Evolutionary conservation across 1,284 basidiomycete genomes (phyloP), one percentile per base, ranked within the genome.

Genomic region (Pseudozyma tsukubaensis): DNA sequence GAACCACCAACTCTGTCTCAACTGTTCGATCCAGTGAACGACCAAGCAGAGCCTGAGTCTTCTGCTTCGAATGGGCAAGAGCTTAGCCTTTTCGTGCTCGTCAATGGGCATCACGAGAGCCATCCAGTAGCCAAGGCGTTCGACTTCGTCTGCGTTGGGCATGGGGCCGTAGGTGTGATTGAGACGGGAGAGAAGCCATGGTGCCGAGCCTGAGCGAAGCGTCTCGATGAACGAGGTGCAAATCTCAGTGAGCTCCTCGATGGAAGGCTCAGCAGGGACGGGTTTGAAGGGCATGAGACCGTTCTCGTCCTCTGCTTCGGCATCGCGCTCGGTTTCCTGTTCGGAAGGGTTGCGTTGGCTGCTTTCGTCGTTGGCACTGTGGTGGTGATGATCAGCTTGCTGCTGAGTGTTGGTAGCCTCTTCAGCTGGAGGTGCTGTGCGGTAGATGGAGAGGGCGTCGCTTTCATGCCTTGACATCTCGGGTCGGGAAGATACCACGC

Each of bases 51-150:
- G 86, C 37, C 94, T 88, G 68, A 95, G 86, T 29, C 91, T 88
- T 1, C 92, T 88, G 60, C 90, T 92, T 68, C 91, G 90, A 65
- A 97, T 92, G 3, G 94, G 93, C n/a, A 97, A 86, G n/a, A 97
- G 87, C 76, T 93, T 92, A 18, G 93, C 92, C 85, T 96, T 96
- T 86, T 97, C 94, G 79, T 91, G 89, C 76, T 97, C 94, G 83
- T 96, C 93, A 79, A 97, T 94, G n/a, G 94, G 95, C 68, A 97
- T 90, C 19, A 96, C 87, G 86, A 90, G 79, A 57, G 92, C 93
- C 87, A 97, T 93, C 92, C 93, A 97, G 59, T 77, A 81, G 12
- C 76, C 72, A 16, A 81, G 69, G 29, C 72, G 59, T 29, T 74
- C 78, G 16, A 81, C 77, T 50, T 81, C 77, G 36, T 72, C 57